These are phyloP conservation scores for Leucocoprinus birnbaumii DNA, from an alignment of 768 basidiomycete species.

Conservation along the genomic window DNA sequence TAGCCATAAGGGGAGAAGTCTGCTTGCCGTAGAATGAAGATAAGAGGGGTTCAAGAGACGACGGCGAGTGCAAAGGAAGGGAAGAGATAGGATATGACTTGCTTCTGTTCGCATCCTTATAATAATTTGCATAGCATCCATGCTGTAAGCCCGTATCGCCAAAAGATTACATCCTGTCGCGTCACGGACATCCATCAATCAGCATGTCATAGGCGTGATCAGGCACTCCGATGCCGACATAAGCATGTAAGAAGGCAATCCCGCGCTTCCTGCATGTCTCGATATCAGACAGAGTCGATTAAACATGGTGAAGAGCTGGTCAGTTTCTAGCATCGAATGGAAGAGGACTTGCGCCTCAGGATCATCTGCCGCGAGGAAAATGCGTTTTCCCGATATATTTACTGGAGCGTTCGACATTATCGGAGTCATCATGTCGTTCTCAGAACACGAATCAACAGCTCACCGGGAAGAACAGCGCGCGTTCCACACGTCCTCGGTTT, in stretches of 20 bases:
- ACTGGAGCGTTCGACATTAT: neutral
- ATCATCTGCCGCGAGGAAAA: neutral
- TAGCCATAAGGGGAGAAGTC: too few relatives aligned
- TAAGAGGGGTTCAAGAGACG: neutral
- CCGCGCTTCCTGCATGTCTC: too few relatives aligned
- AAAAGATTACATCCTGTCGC: neutral
- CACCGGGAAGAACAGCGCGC: neutral
- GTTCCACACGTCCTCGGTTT: neutral
- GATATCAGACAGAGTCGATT: too few relatives aligned
- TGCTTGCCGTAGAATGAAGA: too few relatives aligned
- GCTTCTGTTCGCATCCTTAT: neutral
- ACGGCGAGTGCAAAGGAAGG: neutral
- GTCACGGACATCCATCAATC: neutral
- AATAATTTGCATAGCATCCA: neutral
- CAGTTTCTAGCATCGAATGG: too few relatives aligned
- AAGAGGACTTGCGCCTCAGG: too few relatives aligned
- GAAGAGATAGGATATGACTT: neutral
- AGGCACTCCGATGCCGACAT: constrained; percentile 1
- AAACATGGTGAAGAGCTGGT: too few relatives aligned
- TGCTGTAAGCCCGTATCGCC: constrained; percentile 10
- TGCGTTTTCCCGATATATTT: neutral
- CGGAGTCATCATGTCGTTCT: neutral
- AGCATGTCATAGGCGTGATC: neutral
- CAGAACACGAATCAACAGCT: neutral
- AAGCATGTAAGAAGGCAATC: too few relatives aligned